These are phyloP conservation scores for Fomitopsis pulvina DNA, from an alignment of 768 basidiomycete species.

Conservation along the genomic window DNA sequence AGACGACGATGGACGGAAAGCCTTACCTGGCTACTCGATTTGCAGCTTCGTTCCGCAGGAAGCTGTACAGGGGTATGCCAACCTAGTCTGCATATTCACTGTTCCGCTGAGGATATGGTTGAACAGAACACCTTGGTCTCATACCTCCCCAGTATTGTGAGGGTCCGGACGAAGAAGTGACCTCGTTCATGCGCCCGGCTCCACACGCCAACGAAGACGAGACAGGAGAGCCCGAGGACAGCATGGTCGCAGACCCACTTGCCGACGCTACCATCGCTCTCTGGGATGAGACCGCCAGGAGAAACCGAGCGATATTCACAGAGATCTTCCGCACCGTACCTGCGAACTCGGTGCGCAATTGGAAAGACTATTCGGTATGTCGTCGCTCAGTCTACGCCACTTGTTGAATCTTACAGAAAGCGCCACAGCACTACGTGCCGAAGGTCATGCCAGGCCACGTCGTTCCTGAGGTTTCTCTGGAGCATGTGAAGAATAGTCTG, in stretches of 20 bases:
- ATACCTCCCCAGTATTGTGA: conserved; percentile 62
- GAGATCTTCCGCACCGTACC: conserved; percentile 86
- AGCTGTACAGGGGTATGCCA: conserved; percentile 66
- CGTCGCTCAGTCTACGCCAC: background rate
- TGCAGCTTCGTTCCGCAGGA: conserved; percentile 76
- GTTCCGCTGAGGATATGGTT: conserved; percentile 4
- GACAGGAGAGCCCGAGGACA: conserved; percentile 49
- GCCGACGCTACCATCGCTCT: conserved; percentile 51
- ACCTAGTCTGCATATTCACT: background rate
- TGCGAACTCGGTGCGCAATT: conserved; percentile 71
- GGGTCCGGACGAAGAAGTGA: conserved; percentile 33
- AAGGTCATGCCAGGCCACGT: conserved; percentile 81
- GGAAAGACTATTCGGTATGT: conserved; percentile 71
- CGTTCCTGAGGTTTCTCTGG: conserved; percentile 53
- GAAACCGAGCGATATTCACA: conserved; percentile 80
- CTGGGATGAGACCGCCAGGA: conserved; percentile 65
- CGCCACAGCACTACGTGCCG: conserved; percentile 45
- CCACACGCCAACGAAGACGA: conserved; percentile 68
- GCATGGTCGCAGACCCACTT: conserved; percentile 73
- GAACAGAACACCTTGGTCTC: conserved; percentile 79
- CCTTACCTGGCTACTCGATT: conserved; percentile 71
- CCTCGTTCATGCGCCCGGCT: conserved; percentile 72
- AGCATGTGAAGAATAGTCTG: conserved; percentile 72
- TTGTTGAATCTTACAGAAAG: background rate
- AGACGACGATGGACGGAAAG: conserved; percentile 71